These are phyloP conservation scores for Suillus clintonianus DNA, from an alignment of 768 basidiomycete genomes.

Conservation along the genomic window DNA sequence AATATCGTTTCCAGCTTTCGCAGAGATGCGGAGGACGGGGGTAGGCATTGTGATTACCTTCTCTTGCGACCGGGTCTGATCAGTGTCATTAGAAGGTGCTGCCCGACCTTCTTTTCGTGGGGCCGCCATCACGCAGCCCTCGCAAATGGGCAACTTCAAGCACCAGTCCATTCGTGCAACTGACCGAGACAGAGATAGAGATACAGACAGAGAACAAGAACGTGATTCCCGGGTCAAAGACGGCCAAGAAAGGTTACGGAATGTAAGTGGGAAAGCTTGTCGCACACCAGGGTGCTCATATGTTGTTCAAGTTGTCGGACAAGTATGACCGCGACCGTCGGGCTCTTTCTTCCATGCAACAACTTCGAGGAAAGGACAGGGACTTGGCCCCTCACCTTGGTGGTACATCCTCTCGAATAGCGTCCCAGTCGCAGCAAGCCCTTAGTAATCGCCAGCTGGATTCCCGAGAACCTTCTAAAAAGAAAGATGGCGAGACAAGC, in stretches of 20 bases:
- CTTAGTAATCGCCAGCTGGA: slow-evolving; percentile 56
- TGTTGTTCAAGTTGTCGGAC: slow-evolving; percentile 66
- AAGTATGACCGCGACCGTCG: slow-evolving; percentile 85
- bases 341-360: slow-evolving; percentile 48
- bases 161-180: slow-evolving; percentile 77
- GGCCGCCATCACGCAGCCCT: slow-evolving; percentile 66
- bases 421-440: slow-evolving; percentile 33
- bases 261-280: slow-evolving; percentile 46
- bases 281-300: slow-evolving; percentile 1
- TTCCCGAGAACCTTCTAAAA: slow-evolving; percentile 59
- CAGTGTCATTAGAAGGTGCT: slow-evolving; percentile 42
- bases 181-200: slow-evolving; percentile 55
- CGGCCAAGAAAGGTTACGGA: slow-evolving; percentile 76
- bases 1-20: slow-evolving; percentile 57
- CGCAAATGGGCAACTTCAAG: slow-evolving; percentile 93
- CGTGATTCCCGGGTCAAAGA: slow-evolving; percentile 69
- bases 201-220: slow-evolving; percentile 51
- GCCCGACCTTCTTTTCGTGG: slow-evolving; percentile 72
- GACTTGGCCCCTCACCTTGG: slow-evolving; percentile 64
- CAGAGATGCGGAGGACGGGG: slow-evolving; percentile 74
- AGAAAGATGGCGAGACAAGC: slow-evolving; percentile 70
- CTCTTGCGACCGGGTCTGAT: slow-evolving; percentile 8
- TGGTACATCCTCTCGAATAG: slow-evolving; percentile 42
- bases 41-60: slow-evolving; percentile 37
- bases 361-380: slow-evolving; percentile 64